Conservation (phyloP, 2,329 filamentous ascomycete genomes). For the Cladosporium sp. region DNA sequence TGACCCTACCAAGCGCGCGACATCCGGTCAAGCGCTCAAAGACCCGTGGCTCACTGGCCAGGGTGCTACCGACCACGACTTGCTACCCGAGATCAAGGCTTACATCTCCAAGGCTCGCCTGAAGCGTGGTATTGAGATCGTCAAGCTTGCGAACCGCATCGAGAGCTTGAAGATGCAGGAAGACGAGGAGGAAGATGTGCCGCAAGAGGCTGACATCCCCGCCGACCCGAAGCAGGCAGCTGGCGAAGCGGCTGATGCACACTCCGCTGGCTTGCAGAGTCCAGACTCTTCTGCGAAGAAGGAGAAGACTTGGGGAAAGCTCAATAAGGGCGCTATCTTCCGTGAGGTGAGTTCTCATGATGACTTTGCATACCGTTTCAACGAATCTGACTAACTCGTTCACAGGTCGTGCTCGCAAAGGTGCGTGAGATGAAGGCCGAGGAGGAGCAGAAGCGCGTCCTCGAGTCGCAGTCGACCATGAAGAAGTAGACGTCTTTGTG, state of each 20-base stretch:
- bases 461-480: slow-evolving; percentile 9
- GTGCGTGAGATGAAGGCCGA: slow-evolving; percentile 87
- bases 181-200: slow-evolving; percentile 71
- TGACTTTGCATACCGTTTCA: neutral
- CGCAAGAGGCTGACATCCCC: slow-evolving; percentile 56
- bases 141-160: slow-evolving; percentile 94
- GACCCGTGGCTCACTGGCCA: slow-evolving; percentile 77
- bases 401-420: slow-evolving; percentile 70
- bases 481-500: neutral
- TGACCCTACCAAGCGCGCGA: slow-evolving; percentile 69
- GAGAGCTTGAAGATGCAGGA: slow-evolving; percentile 91
- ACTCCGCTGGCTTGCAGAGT: slow-evolving; percentile 21
- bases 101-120: slow-evolving; percentile 90
- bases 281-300: slow-evolving; percentile 23
- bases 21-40: slow-evolving; percentile 47
- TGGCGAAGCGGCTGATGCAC: slow-evolving; percentile 37
- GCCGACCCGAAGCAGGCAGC: slow-evolving; percentile 58
- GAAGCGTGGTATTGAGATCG: slow-evolving; percentile 87
- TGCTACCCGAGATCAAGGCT: slow-evolving; percentile 93
- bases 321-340: slow-evolving; percentile 73
- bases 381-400: slow-evolving; percentile 12
- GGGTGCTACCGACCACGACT: slow-evolving; percentile 90
- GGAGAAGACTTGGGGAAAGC: slow-evolving; percentile 53
- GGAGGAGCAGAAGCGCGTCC: slow-evolving; percentile 52
- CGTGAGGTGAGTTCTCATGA: slow-evolving; percentile 60